A percentile compares a stretch with the other conserved stretches of the same genome.
Evolutionary conservation across 768 basidiomycete species (phyloP).

Genomic region (Porphyrellus cyaneotinctus): DNA sequence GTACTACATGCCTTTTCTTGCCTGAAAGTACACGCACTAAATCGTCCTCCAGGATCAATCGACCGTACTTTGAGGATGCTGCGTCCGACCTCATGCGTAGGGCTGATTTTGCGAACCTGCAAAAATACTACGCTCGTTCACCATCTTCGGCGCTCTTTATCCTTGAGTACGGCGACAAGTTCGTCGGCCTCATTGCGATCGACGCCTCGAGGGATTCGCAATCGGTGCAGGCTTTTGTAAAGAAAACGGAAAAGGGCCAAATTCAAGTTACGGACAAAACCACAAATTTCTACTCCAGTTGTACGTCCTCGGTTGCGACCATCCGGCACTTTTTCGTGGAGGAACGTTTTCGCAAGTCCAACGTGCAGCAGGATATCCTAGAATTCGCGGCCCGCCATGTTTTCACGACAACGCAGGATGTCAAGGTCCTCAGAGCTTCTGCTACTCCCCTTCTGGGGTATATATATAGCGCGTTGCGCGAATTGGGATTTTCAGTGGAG

Average conservation of each 20-base stretch:
- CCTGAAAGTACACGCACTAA: not conserved
- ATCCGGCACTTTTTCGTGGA: conserved; percentile 77
- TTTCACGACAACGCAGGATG: conserved; percentile 42
- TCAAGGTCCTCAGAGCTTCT: conserved; percentile 44
- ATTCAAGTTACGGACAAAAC: conserved; percentile 8
- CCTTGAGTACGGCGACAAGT: conserved; percentile 52
- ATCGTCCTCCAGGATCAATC: conserved; percentile 52
- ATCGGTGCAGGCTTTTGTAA: conserved; percentile 26
- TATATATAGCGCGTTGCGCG: conserved; percentile 40
- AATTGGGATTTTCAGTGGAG: conserved; percentile 48
- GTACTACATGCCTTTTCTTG: conserved; percentile 38
- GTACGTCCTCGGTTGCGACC: conserved; percentile 48
- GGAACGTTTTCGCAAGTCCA: conserved; percentile 52
- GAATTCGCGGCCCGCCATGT: conserved; percentile 52
- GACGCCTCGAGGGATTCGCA: conserved; percentile 52
- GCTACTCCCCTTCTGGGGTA: conserved; percentile 54
- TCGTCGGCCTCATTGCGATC: conserved; percentile 67
- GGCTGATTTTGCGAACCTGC: conserved; percentile 52
- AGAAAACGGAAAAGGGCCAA: conserved; percentile 18
- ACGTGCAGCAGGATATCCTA: conserved; percentile 64
- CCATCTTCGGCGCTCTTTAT: conserved; percentile 69
- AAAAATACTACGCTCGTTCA: conserved; percentile 53
- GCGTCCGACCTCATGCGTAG: conserved; percentile 49
- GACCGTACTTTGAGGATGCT: conserved; percentile 59
- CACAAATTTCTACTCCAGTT: conserved; percentile 22